A percentile compares a stretch with the other conserved stretches of the same genome.
phyloP scores from a whole-genome alignment of 2,329 filamentous ascomycete species.

The Beauveria sp. region DNA sequence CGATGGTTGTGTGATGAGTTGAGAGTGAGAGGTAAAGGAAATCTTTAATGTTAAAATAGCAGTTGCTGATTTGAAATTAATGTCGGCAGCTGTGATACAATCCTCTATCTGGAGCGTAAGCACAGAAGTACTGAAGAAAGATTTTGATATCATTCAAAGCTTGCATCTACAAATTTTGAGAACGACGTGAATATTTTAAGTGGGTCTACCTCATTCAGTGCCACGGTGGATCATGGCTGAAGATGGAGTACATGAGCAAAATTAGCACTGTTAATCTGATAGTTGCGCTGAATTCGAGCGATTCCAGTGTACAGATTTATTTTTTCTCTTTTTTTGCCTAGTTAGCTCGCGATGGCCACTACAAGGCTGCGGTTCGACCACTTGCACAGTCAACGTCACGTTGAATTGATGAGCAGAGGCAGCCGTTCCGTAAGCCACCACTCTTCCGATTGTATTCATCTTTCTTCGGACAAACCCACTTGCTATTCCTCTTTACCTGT shows the following conservation, averaged over 20 bases:
- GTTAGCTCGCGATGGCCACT: background rate
- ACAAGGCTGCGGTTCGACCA: background rate
- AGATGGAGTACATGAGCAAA: background rate
- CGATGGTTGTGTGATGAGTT: constrained; percentile 4
- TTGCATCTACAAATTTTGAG: constrained; percentile 4
- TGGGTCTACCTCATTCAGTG: background rate
- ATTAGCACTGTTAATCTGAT: background rate
- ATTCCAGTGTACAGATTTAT: background rate
- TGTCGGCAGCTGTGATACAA: background rate
- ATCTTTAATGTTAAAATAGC: too few relatives aligned
- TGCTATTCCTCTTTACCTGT: too few relatives aligned
- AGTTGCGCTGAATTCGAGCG: background rate
- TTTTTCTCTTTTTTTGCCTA: background rate
- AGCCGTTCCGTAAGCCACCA: too few relatives aligned
- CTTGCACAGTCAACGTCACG: background rate
- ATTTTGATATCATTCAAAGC: constrained; percentile 9
- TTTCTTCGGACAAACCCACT: too few relatives aligned
- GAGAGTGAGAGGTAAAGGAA: too few relatives aligned
- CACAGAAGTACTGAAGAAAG: background rate
- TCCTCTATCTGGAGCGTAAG: too few relatives aligned
- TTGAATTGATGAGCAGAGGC: background rate
- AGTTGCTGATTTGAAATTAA: too few relatives aligned
- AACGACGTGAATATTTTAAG: background rate
- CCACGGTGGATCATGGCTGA: background rate
- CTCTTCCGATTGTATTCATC: too few relatives aligned